Evolutionary conservation across 441 rosid genomes (phyloP).

Genomic region (Adansonia madagascariensis): DNA sequence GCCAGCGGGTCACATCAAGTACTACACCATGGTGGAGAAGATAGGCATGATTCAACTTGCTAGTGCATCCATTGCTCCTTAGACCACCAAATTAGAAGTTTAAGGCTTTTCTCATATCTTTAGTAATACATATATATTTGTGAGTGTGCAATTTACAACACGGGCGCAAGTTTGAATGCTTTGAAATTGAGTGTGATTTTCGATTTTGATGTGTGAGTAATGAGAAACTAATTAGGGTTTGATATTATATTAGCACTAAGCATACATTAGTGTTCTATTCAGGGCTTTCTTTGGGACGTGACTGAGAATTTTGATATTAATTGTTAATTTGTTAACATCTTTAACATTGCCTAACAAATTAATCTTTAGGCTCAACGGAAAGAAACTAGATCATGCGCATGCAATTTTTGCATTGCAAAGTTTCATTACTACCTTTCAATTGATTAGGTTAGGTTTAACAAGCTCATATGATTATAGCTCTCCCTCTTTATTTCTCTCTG

Average conservation of each 20-base stretch:
- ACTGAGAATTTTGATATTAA: neutral
- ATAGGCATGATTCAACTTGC: conserved; percentile 43
- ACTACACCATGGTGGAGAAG: conserved; percentile 52
- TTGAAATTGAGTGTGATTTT: conserved; percentile 30
- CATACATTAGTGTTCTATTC: neutral
- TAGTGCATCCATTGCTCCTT: conserved; percentile 36
- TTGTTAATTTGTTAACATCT: conserved; percentile 8
- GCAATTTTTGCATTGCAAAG: neutral
- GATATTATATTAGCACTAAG: conserved; percentile 4
- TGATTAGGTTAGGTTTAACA: conserved; percentile 14
- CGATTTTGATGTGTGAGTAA: conserved; percentile 33
- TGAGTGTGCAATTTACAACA: conserved; percentile 9
- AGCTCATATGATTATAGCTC: neutral
- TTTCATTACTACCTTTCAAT: neutral
- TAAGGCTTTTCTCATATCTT: conserved; percentile 38
- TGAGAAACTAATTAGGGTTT: conserved; percentile 35
- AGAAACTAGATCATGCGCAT: neutral
- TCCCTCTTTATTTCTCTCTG: neutral
- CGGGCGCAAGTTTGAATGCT: conserved; percentile 29
- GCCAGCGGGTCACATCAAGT: conserved; percentile 45
- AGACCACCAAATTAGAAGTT: conserved; percentile 34
- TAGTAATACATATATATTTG: neutral
- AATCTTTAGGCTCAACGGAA: neutral
- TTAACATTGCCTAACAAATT: neutral
- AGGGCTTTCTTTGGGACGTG: neutral